A percentile compares a stretch with the other conserved stretches of the same genome.
Conservation (phyloP, 139 green algal species). For the Chlorella ohadii region DNA sequence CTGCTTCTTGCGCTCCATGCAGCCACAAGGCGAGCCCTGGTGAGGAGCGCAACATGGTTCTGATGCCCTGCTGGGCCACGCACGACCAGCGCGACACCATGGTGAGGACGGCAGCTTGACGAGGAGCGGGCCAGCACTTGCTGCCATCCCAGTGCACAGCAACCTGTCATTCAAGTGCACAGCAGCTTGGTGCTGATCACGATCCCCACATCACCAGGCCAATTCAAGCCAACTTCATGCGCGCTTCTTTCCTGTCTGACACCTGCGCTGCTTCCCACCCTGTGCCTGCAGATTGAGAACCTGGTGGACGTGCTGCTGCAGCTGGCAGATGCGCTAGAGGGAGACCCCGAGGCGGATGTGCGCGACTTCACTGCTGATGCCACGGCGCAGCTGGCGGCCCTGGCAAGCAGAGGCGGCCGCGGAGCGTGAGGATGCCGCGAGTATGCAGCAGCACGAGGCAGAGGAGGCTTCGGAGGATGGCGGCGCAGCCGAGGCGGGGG, state of each 20-base stretch:
- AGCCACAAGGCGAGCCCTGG: conserved; percentile 5
- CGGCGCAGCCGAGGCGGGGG: neutral
- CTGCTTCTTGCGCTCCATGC: neutral
- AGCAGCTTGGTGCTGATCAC: no score
- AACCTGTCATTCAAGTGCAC: neutral
- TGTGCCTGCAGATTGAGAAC: neutral
- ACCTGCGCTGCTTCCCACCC: neutral
- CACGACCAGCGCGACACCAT: conserved; percentile 35
- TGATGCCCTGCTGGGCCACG: conserved; percentile 63
- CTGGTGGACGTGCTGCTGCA: conserved; percentile 45
- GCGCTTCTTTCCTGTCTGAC: neutral
- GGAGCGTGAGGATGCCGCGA: neutral
- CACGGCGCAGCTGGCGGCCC: neutral
- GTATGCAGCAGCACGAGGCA: no score
- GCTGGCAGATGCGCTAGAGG: conserved; percentile 1
- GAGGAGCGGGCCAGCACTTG: no score
- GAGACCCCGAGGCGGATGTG: conserved; percentile 14
- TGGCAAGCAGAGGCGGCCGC: neutral
- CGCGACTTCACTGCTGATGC: neutral
- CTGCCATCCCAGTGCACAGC: no score
- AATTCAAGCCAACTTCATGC: no score
- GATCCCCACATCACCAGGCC: neutral
- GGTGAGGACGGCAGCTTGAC: neutral
- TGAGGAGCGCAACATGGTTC: conserved; percentile 67
- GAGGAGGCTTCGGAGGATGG: neutral